Base-by-base conservation (phyloP, 2,329 filamentous ascomycete species). In the Lachnellula cervina region DNA sequence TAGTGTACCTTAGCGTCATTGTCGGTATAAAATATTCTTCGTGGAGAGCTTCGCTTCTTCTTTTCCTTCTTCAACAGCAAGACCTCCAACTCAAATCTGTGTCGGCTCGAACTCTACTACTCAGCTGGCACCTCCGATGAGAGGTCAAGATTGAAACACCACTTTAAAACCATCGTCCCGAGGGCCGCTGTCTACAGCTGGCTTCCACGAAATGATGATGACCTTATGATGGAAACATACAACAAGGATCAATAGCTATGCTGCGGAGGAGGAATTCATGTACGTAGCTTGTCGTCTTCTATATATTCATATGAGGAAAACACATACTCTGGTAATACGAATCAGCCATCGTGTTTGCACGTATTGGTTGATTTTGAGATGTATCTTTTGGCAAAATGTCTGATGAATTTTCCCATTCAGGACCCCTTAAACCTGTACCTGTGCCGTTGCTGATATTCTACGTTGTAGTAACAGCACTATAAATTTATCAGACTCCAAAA, bases 81-180 rank as follows among this genome's bases (percentile, higher is more conserved):
- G 84, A 87, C 84, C 84, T 83, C 80, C 79, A 79, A 84, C 80
- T 87, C 84, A 87, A 87, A 88, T 86, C 81, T 84, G 84, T 81
- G 80, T 77, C 82, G 81, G 80, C 77, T 79, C 72, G 77, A 78
- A 66, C 62, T 55, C 63, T 65, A 70, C 75, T 66, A 84, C 79
- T 82, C 80, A 78, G 77, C 81, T 87, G 83, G 77, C 79, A 82
- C 86, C 77, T 87, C 82, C 82, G 82, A 82, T 81, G 80, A 73
- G 81, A 81, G 78, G 86, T 87, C 86, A 75, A 89, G 86, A 90
- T 74, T 52, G 64, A 17, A 59, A 71, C 73, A 80, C 85, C 81
- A 81, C 83, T 86, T 77, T 87, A 90, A 90, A 90, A 90, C 87
- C 86, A 86, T 89, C 80, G 81, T 84, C 81, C 84, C 82, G 86